Base-by-base conservation (phyloP, 2,329 filamentous ascomycete genomes). In the Fusarium clavum region DNA sequence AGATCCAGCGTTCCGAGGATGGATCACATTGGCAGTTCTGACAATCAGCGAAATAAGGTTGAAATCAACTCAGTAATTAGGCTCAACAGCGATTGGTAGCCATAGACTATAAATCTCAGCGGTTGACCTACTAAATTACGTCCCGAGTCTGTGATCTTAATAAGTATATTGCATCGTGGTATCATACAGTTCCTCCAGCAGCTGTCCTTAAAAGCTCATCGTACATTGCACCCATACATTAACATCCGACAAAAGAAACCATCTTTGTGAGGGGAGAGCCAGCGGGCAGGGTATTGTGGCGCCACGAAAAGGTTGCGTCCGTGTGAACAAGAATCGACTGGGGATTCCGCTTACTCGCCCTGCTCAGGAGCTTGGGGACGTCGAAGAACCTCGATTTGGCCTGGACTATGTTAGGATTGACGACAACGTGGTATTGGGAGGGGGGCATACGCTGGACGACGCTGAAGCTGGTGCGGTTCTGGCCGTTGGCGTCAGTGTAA, bases 381-480 rank as follows among this genome's bases (percentile, higher is more conserved):
- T 77, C 79, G 82, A 62, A 85, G 77, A 57, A 85, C 79, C 75
- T 85, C 83, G 14, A 85, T 77, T 73, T 61, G 79, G 72, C 83
- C 83, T 85, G 65, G 18, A n/a, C 7, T 11, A 41, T 13, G 56
- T 78, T 47, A 76, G 72, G 22, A 54, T 12, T 27, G 44, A 27
- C 27, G 16, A 16, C 11, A 22, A 20, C n/a, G 16, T 47, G 30
- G 40, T 22, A 27, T 41, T 60, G 64, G 20, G 57, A 30, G 29
- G 43, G 41, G n/a, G 24, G 86, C 92, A 77, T 89, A 97, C 95
- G 91, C 83, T 97, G 94, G 53, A 91, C 81, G 75, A 98, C 85
- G 81, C 84, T 94, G 76, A 98, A 79, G 52, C 83, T 77, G 57
- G 81, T 87, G 72, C 85, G 85, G 74, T 83, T 87, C 81, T 91